Base-by-base conservation (phyloP, 1,284 basidiomycete genomes). In the Cutaneotrichosporon cavernicola region DNA sequence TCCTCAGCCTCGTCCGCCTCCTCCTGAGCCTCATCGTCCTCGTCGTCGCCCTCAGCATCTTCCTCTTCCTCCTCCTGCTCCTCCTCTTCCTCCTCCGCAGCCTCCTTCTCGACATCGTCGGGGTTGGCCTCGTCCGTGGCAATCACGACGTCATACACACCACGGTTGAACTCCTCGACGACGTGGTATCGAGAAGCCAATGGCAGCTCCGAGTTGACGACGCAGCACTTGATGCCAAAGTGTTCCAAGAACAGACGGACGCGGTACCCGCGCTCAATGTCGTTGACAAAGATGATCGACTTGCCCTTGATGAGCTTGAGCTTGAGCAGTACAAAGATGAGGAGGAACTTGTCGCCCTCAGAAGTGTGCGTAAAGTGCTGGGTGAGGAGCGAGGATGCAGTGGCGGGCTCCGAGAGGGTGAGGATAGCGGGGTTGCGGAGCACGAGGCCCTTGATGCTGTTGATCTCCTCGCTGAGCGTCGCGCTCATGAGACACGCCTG, bases 161-260 rank as follows among this genome's bases (percentile, higher is more conserved):
- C 97, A 73, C 94, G 92, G 82, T 99, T 98, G 78, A 99, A 99
- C 81, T 98, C 96, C 74, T 99, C 94, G 2, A 99, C 96, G 6
- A 91, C 90, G 76, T 99, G 97, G 76, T 96, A 98, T 87, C 94
- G 86, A 30, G 92, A 96, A 74, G 97, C 98, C 64, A 98, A 82
- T 0, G 97, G 97, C 56, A 99, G 82, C 80, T 99, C 97, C 18
- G 92, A 92, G 75, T 99, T 98, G 47, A 99, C 85, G 0, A 99
- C 95, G 72, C 95, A 98, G 69, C 90, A 90, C 79, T 94, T 93
- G 77, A 99, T 90, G 0, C 92, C 96, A 73, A 98, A 99, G 80
- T 98, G 95, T 76, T 99, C 97, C 60, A 99, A 83, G 82, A 99
- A 99, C 32, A 99, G 86, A 80, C 97, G 97, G 66, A 98, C 83